Evolutionary conservation across 441 rosid species (phyloP).

Genomic region (Rhodomyrtus psidioides): DNA sequence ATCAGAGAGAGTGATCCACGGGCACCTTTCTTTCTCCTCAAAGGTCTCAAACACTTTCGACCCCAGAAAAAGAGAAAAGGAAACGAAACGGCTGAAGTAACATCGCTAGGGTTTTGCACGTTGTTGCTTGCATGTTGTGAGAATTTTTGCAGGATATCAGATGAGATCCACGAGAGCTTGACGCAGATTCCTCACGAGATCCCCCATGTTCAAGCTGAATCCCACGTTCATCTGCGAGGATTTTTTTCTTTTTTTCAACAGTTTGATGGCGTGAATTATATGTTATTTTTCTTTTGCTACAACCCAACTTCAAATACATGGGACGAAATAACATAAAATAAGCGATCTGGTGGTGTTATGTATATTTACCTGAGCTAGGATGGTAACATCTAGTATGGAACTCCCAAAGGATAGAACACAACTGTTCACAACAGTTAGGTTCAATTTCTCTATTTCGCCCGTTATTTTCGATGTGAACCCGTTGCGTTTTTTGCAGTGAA

Average conservation of each 20-base stretch:
- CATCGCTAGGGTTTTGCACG: not conserved
- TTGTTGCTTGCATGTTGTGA: not conserved
- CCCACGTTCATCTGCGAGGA: conserved; percentile 41
- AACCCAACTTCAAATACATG: too few species aligned
- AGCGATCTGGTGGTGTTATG: not conserved
- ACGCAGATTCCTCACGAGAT: conserved; percentile 41
- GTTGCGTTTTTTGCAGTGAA: not conserved
- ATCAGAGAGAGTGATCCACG: not conserved
- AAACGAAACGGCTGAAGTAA: not conserved
- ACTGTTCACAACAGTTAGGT: not conserved
- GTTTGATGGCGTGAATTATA: not conserved
- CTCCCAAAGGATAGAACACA: not conserved
- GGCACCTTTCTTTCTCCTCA: not conserved
- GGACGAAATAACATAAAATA: too few species aligned
- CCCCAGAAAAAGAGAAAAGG: not conserved
- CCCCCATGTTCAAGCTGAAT: conserved; percentile 25
- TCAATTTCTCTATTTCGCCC: not conserved
- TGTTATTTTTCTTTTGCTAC: not conserved
- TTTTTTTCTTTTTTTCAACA: too few species aligned
- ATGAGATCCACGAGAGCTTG: conserved; percentile 23
- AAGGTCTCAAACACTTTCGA: not conserved
- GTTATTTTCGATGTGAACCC: not conserved
- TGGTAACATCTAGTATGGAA: not conserved
- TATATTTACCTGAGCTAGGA: not conserved
- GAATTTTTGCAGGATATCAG: conserved; percentile 3